Percentiles rank a stretch among this genome's conserved stretches.
phyloP scores from a whole-genome alignment of 1,284 basidiomycete genomes.

The Ustilago tritici region DNA sequence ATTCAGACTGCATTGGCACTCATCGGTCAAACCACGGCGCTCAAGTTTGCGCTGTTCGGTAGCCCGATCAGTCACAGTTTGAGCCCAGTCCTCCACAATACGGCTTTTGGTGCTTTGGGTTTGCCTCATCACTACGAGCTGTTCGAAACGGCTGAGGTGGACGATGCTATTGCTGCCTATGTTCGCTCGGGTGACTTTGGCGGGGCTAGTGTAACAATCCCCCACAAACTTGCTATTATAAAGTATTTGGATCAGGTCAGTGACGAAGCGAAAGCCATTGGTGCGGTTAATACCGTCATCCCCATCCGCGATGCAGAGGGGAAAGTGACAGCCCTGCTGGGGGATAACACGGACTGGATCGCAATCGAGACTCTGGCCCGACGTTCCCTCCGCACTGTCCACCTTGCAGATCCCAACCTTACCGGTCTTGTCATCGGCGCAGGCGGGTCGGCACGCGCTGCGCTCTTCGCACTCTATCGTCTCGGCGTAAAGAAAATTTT shows the following conservation, averaged over 20 bases:
- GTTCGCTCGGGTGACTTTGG: conserved; percentile 83
- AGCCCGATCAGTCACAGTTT: conserved; percentile 88
- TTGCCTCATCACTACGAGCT: conserved; percentile 76
- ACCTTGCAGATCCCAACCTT: conserved; percentile 37
- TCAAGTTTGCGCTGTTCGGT: conserved; percentile 87
- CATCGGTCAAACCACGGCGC: conserved; percentile 80
- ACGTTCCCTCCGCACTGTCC: conserved; percentile 42
- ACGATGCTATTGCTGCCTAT: conserved; percentile 77
- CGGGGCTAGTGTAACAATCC: conserved; percentile 87
- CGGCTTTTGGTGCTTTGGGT: conserved; percentile 83
- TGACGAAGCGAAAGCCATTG: conserved; percentile 63
- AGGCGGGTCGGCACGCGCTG: conserved; percentile 66
- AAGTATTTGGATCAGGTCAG: conserved; percentile 59
- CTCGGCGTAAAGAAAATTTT: conserved; percentile 60
- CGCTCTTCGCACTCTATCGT: conserved; percentile 65
- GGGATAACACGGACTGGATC: conserved; percentile 69
- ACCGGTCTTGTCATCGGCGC: conserved; percentile 67
- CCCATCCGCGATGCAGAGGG: conserved; percentile 42
- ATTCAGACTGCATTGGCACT: conserved; percentile 85
- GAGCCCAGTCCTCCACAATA: conserved; percentile 93
- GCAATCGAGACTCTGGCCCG: conserved; percentile 57
- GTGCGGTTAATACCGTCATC: conserved; percentile 68
- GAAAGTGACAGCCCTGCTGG: conserved; percentile 35
- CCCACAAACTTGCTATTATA: conserved; percentile 65
- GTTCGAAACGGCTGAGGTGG: conserved; percentile 80